Conservation (phyloP, 2,329 filamentous ascomycete genomes). For the Aspergillus terreus region DNA sequence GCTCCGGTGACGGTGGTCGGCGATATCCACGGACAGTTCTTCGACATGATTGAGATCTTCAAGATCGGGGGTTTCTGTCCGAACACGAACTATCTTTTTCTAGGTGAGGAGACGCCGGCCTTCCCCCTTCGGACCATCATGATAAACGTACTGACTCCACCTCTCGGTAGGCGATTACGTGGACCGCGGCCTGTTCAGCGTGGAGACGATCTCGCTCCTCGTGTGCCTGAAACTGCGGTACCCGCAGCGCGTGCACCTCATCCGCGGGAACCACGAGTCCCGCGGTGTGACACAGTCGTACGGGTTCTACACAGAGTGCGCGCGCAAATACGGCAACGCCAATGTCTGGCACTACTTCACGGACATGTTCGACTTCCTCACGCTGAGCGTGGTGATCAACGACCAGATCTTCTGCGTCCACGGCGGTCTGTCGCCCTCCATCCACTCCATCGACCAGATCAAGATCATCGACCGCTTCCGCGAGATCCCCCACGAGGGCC, state of each 20-base stretch:
- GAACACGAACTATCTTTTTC: conserved; percentile 96
- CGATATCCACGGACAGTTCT: conserved; percentile 98
- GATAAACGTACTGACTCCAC: not conserved
- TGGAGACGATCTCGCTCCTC: conserved; percentile 96
- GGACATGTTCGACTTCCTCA: conserved; percentile 99
- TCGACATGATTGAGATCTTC: conserved; percentile 98
- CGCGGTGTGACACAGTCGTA: conserved; percentile 98
- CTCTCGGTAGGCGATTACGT: conserved; percentile 80
- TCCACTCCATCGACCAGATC: conserved; percentile 98
- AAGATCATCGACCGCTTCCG: conserved; percentile 99
- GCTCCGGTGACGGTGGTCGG: conserved; percentile 96
- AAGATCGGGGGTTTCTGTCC: conserved; percentile 96
- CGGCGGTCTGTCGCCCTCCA: conserved; percentile 82
- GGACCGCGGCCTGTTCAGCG: conserved; percentile 95
- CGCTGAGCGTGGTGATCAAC: conserved; percentile 94
- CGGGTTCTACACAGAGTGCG: conserved; percentile 98
- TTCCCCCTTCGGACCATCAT: not conserved
- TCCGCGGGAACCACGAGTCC: conserved; percentile 96
- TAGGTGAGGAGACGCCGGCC: conserved; percentile 56
- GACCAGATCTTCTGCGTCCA: conserved; percentile 99
- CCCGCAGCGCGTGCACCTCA: conserved; percentile 89
- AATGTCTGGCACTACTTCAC: conserved; percentile 99
- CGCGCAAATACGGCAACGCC: conserved; percentile 95
- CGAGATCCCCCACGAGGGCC: conserved; percentile 96
- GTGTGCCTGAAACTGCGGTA: conserved; percentile 97